A percentile compares a stretch with the other conserved stretches of the same genome.
phyloP scores from a whole-genome alignment of 148 eudicot genomes.

The Rhododendron vialii region DNA sequence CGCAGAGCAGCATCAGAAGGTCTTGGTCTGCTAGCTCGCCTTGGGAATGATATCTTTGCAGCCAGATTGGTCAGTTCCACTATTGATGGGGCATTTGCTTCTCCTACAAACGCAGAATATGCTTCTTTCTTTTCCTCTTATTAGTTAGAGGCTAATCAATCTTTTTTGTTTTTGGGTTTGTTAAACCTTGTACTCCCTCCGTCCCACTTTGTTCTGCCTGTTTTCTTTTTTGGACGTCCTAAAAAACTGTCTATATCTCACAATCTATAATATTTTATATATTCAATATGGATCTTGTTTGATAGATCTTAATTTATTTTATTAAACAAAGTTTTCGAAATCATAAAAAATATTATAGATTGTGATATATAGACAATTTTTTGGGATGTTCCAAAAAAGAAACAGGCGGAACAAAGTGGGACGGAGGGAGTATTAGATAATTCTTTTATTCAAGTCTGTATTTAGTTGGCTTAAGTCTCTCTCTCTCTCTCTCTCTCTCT shows the following conservation, averaged over 20 bases:
- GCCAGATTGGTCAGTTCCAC: constrained; percentile 77
- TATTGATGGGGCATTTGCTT: constrained; percentile 7
- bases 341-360: too few species aligned
- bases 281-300: too few species aligned
- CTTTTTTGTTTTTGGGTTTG: neutral
- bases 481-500: neutral
- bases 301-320: too few species aligned
- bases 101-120: neutral
- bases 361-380: too few species aligned
- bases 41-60: constrained; percentile 80
- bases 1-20: constrained; percentile 98
- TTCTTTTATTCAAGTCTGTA: neutral
- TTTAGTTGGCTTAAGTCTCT: constrained; percentile 6
- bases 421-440: too few species aligned
- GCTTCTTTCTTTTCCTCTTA: neutral
- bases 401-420: too few species aligned
- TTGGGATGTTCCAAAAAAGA: too few species aligned
- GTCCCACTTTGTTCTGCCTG: too few species aligned
- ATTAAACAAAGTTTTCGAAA: too few species aligned
- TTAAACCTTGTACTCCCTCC: neutral
- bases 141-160: neutral
- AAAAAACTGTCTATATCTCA: too few species aligned
- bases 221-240: too few species aligned
- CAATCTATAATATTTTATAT: too few species aligned
- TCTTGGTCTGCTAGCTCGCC: constrained; percentile 89